Percentiles rank a stretch among this genome's conserved stretches.
Conservation (phyloP, 345 rosid genomes). For the Citropsis articulata region DNA sequence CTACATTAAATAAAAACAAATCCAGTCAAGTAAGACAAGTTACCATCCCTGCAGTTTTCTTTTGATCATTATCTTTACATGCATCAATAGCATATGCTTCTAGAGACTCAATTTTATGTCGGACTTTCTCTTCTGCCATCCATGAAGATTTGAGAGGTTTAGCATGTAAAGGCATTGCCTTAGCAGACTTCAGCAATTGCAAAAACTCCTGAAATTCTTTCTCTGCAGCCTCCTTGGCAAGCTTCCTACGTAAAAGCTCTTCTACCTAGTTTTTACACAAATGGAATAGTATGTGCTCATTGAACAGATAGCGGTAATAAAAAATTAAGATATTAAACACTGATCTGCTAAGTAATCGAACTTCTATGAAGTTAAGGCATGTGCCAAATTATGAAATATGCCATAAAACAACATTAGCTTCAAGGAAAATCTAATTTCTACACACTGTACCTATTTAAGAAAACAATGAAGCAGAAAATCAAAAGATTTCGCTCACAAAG, state of each 20-base stretch:
- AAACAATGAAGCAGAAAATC: not conserved
- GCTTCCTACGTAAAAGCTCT: slow-evolving; percentile 63
- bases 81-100: slow-evolving; percentile 84
- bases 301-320: slow-evolving; percentile 6
- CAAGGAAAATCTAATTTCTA: not conserved
- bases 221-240: slow-evolving; percentile 73
- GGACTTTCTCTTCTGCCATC: slow-evolving; percentile 59
- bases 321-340: not conserved
- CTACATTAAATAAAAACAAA: slow-evolving; percentile 3
- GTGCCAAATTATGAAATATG: not conserved
- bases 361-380: not conserved
- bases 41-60: slow-evolving; percentile 75
- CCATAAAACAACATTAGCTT: not conserved
- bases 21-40: slow-evolving; percentile 18
- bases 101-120: slow-evolving; percentile 57
- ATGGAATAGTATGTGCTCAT: not conserved
- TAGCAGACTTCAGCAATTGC: slow-evolving; percentile 63
- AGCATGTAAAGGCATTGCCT: slow-evolving; percentile 51
- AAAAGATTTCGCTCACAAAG: not conserved
- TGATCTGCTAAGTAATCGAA: not conserved
- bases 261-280: slow-evolving; percentile 54
- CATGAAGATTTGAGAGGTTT: slow-evolving; percentile 85
- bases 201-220: slow-evolving; percentile 75
- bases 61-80: slow-evolving; percentile 68
- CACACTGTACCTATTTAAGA: not conserved